Evolutionary conservation across 176 grass and related monocot genomes (phyloP).

Genomic region (Ensete glaucum): DNA sequence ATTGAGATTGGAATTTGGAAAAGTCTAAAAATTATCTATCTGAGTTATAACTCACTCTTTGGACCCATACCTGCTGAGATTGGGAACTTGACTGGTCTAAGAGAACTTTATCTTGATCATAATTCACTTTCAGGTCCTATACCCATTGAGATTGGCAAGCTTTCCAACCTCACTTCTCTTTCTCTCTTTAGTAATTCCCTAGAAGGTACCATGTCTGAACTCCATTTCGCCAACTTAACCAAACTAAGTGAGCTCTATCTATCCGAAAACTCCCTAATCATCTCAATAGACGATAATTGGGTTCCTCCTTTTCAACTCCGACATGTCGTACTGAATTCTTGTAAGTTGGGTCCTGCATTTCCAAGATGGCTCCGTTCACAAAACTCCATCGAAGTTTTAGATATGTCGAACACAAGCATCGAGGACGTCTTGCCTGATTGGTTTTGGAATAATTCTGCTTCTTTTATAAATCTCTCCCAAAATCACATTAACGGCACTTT

Average conservation of each 20-base stretch:
- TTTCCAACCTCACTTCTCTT: not conserved
- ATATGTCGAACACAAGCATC: conserved; percentile 18
- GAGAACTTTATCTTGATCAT: not conserved
- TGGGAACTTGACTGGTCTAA: not conserved
- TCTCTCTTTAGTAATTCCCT: not conserved
- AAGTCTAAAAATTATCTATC: not conserved
- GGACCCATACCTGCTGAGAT: not conserved
- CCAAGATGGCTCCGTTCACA: conserved; percentile 22
- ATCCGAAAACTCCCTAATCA: conserved; percentile 14
- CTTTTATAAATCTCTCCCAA: conserved; percentile 16
- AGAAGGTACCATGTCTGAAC: not conserved
- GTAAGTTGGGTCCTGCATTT: conserved; percentile 19
- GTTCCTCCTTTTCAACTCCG: conserved; percentile 23
- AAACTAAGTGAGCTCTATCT: conserved; percentile 2
- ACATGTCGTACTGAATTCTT: not conserved
- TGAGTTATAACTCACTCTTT: not conserved
- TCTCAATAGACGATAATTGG: not conserved
- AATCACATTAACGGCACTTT: conserved; percentile 21
- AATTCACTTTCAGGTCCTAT: not conserved
- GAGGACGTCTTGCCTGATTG: conserved; percentile 17
- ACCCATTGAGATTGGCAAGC: conserved; percentile 1
- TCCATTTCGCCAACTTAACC: not conserved
- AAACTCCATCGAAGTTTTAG: conserved; percentile 1
- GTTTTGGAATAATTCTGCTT: conserved; percentile 15
- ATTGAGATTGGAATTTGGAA: not conserved